These are phyloP conservation scores for Vigna hirtella DNA, from an alignment of 306 rosid genomes.

Conservation along the genomic window DNA sequence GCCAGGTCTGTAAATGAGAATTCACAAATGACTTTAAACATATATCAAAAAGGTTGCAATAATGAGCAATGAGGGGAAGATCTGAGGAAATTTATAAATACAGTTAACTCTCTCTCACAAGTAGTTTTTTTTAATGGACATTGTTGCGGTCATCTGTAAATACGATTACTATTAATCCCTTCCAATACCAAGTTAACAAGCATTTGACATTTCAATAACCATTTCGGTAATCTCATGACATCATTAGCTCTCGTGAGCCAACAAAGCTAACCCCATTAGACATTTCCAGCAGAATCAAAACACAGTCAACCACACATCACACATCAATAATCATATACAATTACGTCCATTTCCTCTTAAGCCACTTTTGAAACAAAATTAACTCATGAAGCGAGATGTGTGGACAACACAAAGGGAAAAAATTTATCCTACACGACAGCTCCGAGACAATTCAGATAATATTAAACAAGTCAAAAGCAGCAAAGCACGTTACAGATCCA, in stretches of 20 bases:
- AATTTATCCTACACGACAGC: background rate
- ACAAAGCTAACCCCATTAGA: background rate
- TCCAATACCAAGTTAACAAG: too few relatives aligned
- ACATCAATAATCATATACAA: background rate
- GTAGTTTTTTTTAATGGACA: background rate
- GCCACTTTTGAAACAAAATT: background rate
- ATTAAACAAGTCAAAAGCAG: background rate
- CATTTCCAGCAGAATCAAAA: background rate
- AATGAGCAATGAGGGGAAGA: conserved; percentile 22
- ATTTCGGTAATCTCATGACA: background rate
- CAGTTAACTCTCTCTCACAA: background rate
- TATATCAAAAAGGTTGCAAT: conserved; percentile 42
- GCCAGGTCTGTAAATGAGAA: conserved; percentile 65
- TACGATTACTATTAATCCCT: too few relatives aligned
- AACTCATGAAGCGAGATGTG: background rate
- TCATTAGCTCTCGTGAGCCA: background rate
- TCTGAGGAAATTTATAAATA: background rate
- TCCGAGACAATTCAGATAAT: background rate
- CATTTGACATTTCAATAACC: background rate
- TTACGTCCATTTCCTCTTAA: too few relatives aligned
- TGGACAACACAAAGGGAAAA: too few relatives aligned
- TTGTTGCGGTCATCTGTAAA: background rate
- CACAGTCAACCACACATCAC: background rate
- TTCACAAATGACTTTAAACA: conserved; percentile 53
- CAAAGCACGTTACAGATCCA: background rate